These are phyloP conservation scores for Calocybe cyanea DNA, from an alignment of 768 basidiomycete species.

Conservation along the genomic window DNA sequence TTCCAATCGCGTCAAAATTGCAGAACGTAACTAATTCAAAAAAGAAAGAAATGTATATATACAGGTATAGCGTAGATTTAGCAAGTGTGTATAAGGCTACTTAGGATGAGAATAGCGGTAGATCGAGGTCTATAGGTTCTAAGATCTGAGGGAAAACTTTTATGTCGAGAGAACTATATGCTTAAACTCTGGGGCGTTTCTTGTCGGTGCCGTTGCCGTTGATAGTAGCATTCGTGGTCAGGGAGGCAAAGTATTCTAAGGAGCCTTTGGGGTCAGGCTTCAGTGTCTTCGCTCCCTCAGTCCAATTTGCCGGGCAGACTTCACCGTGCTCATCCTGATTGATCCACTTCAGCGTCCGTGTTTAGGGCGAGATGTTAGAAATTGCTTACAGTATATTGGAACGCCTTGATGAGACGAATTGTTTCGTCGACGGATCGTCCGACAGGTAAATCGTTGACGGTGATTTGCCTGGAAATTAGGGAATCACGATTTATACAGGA, in stretches of 20 bases:
- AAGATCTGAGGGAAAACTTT: neutral
- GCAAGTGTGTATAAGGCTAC: too few relatives aligned
- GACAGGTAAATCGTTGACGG: constrained; percentile 89
- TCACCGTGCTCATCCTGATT: constrained; percentile 81
- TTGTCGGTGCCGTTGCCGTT: constrained; percentile 39
- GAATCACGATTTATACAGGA: neutral
- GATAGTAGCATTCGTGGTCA: constrained; percentile 16
- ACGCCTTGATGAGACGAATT: constrained; percentile 84
- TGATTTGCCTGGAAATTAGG: constrained; percentile 56
- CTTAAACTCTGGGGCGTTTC: constrained; percentile 51
- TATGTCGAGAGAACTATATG: neutral
- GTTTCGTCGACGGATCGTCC: constrained; percentile 97
- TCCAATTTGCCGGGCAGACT: constrained; percentile 93
- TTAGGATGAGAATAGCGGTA: too few relatives aligned
- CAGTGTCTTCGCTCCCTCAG: constrained; percentile 75
- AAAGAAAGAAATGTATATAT: too few relatives aligned
- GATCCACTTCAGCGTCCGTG: neutral
- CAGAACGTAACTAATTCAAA: too few relatives aligned
- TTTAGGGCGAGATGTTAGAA: neutral
- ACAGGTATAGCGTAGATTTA: too few relatives aligned
- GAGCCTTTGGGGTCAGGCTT: constrained; percentile 72
- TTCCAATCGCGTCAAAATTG: too few relatives aligned
- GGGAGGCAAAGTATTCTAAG: constrained; percentile 65
- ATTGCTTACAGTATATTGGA: constrained; percentile 77
- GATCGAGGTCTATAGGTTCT: neutral